Evolutionary conservation across 805 yeast species (phyloP), one percentile per base, ranked within the genome.

Genomic region (Metschnikowia bowlesiae): DNA sequence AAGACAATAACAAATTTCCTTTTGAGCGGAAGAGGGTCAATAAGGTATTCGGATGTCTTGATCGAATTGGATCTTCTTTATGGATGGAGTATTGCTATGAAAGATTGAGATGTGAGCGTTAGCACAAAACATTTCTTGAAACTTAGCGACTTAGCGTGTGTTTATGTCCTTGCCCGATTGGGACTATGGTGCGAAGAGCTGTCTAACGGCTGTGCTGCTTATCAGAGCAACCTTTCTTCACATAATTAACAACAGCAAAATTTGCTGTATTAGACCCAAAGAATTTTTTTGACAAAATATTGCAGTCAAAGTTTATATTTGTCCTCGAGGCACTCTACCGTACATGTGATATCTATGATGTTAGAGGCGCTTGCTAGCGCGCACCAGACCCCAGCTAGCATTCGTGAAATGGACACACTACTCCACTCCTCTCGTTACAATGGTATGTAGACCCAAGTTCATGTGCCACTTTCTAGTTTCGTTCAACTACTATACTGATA

Each of bases 121-220:
- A 34, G 46, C 46, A 44, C 46, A 44, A 44, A 44, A 44, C 39
- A 44, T 36, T 36, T 44, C 46, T 28, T 35, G 28, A 36, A 14
- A 26, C 34, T 44, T 18, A 35, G 39, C 46, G 39, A 36, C 39
- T 36, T 18, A 36, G 34, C 46, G 39, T 44, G 45, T 41, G 46
- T 44, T 44, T 44, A 44, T 44, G 46, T 35, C 46, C 8, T 36
- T 16, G 34, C 46, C 46, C 46, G 46, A 44, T 44, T 44, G 11
- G 46, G 46, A 44, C 32, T 34, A 33, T 13, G 14, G 46, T 35
- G 46, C 39, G 40, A 35, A 44, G 46, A 26, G 34, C 14, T 16
- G 40, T 42, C 26, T 18, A 26, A 18, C 38, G 38, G n/a, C 26
- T n/a, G n/a, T 3, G n/a, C 22, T 22, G 38, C 37, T 42, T 42